Evolutionary conservation across 2,329 filamentous ascomycete genomes (phyloP), one percentile per base, ranked within the genome.

Genomic region (Pseudogymnoascus pannorum): DNA sequence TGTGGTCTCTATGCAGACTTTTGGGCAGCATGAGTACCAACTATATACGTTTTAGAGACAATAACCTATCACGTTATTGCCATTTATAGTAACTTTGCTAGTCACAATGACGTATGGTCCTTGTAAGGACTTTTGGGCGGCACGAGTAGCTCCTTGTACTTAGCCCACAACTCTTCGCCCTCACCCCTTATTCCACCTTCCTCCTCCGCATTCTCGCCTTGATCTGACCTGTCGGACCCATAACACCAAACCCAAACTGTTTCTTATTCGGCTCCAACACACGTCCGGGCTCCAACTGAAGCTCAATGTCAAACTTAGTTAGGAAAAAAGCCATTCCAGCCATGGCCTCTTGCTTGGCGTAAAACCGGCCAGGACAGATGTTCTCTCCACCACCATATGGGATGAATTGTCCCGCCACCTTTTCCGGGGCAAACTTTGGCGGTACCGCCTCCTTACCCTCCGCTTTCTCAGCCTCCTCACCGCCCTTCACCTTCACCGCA

Each of bases 311-410:
- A 57, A 71, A 74, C 12, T 66, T 68, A 0, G 65, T 63, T 6
- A 75, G 62, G 16, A 74, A 66, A 22, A 74, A 40, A 1, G 72
- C 71, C 12, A 73, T 64, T 0, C 67, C 67, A 1, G 69, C 62
- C 33, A 75, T 69, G 0, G 72, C 68, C 58, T 75, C 70, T 12
- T 69, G 67, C 31, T 75, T 75, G 1, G 74, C 72, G 33, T 73
- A 75, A 38, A 72, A 71, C 0, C 71, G 70, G 1, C 75, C 74
- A 0, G 73, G 74, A 24, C 75, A 76, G 20, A 73, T 69, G 6
- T 68, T 67, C 4, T 63, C 62, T 0, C 73, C 72, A 2, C 73
- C 73, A 0, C 74, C 74, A 24, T 69, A 76, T 0, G 73, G 73
- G 2, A 74, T 68, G 65, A 69, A 76, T 0, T 69, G 69, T 0